Evolutionary conservation across 148 eudicot genomes (phyloP).

Genomic region (Arctostaphylos glauca): DNA sequence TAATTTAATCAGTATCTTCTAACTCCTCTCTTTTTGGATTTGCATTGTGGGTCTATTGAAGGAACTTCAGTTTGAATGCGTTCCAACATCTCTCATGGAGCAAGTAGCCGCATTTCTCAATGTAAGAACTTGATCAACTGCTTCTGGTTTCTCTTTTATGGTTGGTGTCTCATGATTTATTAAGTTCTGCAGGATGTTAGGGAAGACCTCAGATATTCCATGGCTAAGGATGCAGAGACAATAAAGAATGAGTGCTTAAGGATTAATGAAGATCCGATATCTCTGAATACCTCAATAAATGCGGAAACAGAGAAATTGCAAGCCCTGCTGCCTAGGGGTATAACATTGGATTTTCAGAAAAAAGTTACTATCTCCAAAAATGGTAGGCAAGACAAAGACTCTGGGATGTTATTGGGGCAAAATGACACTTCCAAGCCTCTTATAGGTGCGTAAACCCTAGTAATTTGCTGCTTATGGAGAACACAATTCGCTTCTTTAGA

Average conservation of each 20-base stretch:
- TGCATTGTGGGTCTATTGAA: conserved; percentile 7
- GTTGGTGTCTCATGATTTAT: conserved; percentile 28
- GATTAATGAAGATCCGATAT: conserved; percentile 29
- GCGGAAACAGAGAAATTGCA: conserved; percentile 29
- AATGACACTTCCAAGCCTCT: conserved; percentile 41
- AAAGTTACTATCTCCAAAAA: conserved; percentile 65
- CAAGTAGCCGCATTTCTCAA: conserved; percentile 70
- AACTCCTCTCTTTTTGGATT: neutral
- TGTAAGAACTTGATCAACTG: conserved; percentile 48
- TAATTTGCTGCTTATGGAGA: neutral
- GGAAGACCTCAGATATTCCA: conserved; percentile 86
- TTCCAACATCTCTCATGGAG: conserved; percentile 80
- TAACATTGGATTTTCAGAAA: conserved; percentile 69
- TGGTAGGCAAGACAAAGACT: conserved; percentile 41
- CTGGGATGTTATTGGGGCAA: conserved; percentile 27
- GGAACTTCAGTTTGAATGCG: conserved; percentile 83
- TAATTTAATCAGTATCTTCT: neutral
- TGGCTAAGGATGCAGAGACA: conserved; percentile 85
- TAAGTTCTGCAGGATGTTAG: conserved; percentile 61
- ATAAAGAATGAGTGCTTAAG: conserved; percentile 74
- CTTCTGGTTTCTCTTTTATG: conserved; percentile 20
- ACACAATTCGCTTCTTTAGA: neutral
- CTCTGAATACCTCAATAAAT: conserved; percentile 19
- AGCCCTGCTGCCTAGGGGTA: conserved; percentile 29
- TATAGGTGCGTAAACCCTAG: conserved; percentile 35